Conservation (phyloP, 2,329 filamentous ascomycete species). For the Ophiostoma quercus region DNA sequence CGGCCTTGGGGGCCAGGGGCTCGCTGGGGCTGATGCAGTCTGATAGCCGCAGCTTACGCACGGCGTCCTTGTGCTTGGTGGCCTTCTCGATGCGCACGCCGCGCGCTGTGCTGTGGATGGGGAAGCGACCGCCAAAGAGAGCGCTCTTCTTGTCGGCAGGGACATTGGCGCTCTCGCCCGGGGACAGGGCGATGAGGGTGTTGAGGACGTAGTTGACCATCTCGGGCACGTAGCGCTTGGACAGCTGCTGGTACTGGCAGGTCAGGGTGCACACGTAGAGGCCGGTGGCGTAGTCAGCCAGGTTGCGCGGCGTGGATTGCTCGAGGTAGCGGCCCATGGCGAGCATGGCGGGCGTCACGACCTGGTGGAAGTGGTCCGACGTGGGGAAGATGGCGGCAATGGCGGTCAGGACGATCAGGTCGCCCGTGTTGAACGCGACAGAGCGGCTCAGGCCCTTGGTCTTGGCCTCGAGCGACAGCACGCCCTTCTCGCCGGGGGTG, state of each 20-base stretch:
- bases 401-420: slow-evolving; percentile 77
- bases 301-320: slow-evolving; percentile 61
- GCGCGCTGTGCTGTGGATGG: slow-evolving; percentile 15
- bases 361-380: slow-evolving; percentile 94
- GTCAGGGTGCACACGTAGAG: slow-evolving; percentile 73
- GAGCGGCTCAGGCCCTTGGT: slow-evolving; percentile 38
- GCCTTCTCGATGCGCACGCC: slow-evolving; percentile 54
- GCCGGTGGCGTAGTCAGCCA: slow-evolving; percentile 66
- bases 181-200: slow-evolving; percentile 63
- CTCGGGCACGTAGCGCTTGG: slow-evolving; percentile 87
- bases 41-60: slow-evolving; percentile 23
- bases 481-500: slow-evolving; percentile 4
- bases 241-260: slow-evolving; percentile 74
- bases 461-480: not conserved
- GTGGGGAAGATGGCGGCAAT: slow-evolving; percentile 84
- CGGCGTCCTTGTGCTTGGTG: slow-evolving; percentile 27
- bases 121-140: slow-evolving; percentile 18
- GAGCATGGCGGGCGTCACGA: slow-evolving; percentile 84
- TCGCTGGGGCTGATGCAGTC: slow-evolving; percentile 28
- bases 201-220: slow-evolving; percentile 76
- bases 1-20: slow-evolving; percentile 32
- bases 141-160: not conserved
- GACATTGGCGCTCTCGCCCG: slow-evolving; percentile 30
- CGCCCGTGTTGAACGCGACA: slow-evolving; percentile 56
- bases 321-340: slow-evolving; percentile 79